phyloP scores from a whole-genome alignment of 1,139 yeast genomes.

The Magnusiomyces ingens region DNA sequence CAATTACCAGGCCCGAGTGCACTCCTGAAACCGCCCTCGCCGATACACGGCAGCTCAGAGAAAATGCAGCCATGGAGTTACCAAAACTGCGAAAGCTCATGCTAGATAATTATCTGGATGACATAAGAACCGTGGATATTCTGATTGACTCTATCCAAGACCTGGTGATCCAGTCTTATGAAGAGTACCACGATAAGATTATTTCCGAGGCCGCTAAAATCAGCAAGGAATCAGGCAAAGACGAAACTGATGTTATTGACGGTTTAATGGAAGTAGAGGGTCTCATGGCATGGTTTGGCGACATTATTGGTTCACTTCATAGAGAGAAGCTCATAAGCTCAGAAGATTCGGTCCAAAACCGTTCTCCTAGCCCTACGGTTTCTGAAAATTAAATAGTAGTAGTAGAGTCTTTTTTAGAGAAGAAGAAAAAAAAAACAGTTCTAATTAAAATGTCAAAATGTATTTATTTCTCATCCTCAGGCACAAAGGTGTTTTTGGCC shows the following conservation, averaged over 20 bases:
- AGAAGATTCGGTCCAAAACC: neutral
- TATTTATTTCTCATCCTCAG: constrained; percentile 54
- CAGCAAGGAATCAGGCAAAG: constrained; percentile 15
- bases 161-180: constrained; percentile 44
- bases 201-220: constrained; percentile 1
- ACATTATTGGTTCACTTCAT: constrained; percentile 35
- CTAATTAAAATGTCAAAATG: neutral
- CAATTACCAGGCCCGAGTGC: constrained; percentile 31
- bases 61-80: constrained; percentile 44
- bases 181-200: constrained; percentile 36
- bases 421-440: neutral
- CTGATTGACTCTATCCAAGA: constrained; percentile 58
- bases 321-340: neutral
- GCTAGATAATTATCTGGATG: constrained; percentile 37
- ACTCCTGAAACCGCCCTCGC: constrained; percentile 25
- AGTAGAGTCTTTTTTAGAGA: neutral
- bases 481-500: constrained; percentile 78
- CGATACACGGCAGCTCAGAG: constrained; percentile 40
- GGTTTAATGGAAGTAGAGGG: constrained; percentile 32
- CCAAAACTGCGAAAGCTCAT: constrained; percentile 52
- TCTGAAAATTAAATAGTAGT: no score
- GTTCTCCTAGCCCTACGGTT: no score
- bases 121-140: constrained; percentile 41
- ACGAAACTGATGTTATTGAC: constrained; percentile 26
- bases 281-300: constrained; percentile 49